Base-by-base conservation (phyloP, 495 filamentous ascomycete species). In the Hypoxylon fuscum region DNA sequence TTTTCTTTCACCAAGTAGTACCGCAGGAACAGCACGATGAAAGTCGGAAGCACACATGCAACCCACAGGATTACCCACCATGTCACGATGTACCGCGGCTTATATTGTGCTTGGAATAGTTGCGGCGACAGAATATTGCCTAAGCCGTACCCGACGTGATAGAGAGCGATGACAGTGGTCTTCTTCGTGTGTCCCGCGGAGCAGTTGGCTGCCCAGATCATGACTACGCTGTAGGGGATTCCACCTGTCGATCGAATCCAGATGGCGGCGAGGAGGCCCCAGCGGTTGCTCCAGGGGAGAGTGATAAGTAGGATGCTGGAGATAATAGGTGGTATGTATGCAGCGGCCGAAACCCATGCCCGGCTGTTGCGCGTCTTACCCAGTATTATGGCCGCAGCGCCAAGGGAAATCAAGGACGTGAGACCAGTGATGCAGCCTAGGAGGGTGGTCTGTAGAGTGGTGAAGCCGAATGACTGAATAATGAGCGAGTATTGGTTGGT, bases 401-500 rank as follows among this genome's bases (percentile, higher is more conserved):
- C 57, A 3, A 79, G 71, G 15, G 71, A 74, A 4, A 76, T 61
- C 27, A 79, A 67, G 1, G 71, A 68, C n/a, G 74, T 70, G 7
- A 75, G 61, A 1, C 75, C 76, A 8, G 58, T 71, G 20, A 75
- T 63, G 23, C 67, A 71, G 15, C 74, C 70, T 3, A 77, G 50
- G 1, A 78, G 56, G 1, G 72, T 76, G 12, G 75, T 78, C 45
- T 76, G 75, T 7, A 77, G 57, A 22, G 70, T 70, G 2, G 71
- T 74, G 46, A 79, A 79, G 1, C 75, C 76, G 34, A 77, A 76
- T 1, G 74, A 76, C 20, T 72, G 73, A 42, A 77, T 79, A 50
- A 77, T 76, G n/a, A 77, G 64, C 1, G 75, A 77, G 45, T 76
- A 77, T 52, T 77, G 75, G 47, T 76, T 79, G 9, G 73, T 77